These are phyloP conservation scores for Euphorbia tirucalli DNA, from an alignment of 345 rosid genomes.

Conservation along the genomic window DNA sequence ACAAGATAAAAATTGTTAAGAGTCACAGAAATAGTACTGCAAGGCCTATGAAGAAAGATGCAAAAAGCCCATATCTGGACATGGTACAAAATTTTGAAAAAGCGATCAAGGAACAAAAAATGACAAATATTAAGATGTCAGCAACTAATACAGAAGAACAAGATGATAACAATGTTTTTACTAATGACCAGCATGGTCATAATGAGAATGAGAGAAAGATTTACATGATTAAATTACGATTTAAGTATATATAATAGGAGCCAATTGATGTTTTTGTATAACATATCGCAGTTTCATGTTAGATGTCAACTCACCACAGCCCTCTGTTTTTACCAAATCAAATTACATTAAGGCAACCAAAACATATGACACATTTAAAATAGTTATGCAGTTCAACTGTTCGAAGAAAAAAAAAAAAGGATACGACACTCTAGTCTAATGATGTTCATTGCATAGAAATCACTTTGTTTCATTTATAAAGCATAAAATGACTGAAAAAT, in stretches of 20 bases:
- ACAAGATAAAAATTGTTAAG: background rate
- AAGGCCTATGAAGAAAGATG: slow-evolving; percentile 2
- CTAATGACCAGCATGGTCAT: background rate
- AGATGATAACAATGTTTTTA: background rate
- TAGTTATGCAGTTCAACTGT: background rate
- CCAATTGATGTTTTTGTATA: background rate
- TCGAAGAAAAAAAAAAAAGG: background rate
- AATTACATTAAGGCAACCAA: background rate
- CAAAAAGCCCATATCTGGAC: background rate
- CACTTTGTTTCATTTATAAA: background rate
- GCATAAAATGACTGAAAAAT: background rate
- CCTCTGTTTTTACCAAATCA: background rate
- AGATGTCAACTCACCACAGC: background rate
- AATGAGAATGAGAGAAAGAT: background rate
- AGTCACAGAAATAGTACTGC: no score
- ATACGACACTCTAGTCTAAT: background rate
- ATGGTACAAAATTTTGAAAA: background rate
- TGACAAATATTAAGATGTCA: background rate
- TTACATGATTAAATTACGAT: background rate
- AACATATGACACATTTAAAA: background rate
- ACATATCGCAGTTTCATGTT: background rate
- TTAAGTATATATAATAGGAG: background rate
- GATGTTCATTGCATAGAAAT: background rate
- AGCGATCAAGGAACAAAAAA: background rate
- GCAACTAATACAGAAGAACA: background rate